A percentile compares a stretch with the other conserved stretches of the same genome.
Conservation (phyloP, 2,329 filamentous ascomycete genomes). For the Paecilomyces niveus region DNA sequence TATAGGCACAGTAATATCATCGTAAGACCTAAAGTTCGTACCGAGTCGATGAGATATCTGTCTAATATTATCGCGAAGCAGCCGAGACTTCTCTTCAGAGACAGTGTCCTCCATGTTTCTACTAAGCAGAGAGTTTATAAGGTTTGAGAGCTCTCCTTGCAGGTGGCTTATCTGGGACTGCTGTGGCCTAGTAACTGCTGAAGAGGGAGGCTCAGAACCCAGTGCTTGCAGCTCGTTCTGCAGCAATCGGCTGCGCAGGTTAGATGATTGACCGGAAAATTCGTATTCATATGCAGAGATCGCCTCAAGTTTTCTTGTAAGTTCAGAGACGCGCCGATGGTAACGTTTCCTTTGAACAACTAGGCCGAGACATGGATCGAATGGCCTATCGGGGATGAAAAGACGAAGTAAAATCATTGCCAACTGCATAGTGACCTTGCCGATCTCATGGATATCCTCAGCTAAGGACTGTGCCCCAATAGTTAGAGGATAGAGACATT, state of each 20-base stretch:
- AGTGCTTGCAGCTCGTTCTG: conserved; percentile 56
- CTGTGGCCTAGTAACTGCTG: conserved; percentile 64
- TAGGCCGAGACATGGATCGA: conserved; percentile 65
- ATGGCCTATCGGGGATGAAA: conserved; percentile 78
- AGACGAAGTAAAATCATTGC: conserved; percentile 67
- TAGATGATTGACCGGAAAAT: conserved; percentile 63
- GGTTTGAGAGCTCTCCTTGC: conserved; percentile 75
- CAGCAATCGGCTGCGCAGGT: conserved; percentile 58
- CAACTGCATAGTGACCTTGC: conserved; percentile 68
- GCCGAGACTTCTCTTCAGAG: conserved; percentile 23
- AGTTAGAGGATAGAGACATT: conserved; percentile 18
- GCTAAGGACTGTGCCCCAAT: conserved; percentile 8
- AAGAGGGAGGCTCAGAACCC: conserved; percentile 59
- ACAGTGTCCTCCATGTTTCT: conserved; percentile 26
- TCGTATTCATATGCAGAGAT: conserved; percentile 58
- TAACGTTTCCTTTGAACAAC: conserved; percentile 58
- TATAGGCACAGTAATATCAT: conserved; percentile 73
- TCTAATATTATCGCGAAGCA: conserved; percentile 51
- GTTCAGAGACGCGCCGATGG: conserved; percentile 46
- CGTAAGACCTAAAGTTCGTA: conserved; percentile 67
- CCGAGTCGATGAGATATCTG: conserved; percentile 65
- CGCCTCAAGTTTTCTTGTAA: conserved; percentile 53
- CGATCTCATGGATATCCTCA: conserved; percentile 30
- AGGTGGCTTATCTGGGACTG: conserved; percentile 61
- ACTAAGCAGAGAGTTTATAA: conserved; percentile 59